Conservation (phyloP, 495 filamentous ascomycete genomes). For the Aspergillus haitiensis region DNA sequence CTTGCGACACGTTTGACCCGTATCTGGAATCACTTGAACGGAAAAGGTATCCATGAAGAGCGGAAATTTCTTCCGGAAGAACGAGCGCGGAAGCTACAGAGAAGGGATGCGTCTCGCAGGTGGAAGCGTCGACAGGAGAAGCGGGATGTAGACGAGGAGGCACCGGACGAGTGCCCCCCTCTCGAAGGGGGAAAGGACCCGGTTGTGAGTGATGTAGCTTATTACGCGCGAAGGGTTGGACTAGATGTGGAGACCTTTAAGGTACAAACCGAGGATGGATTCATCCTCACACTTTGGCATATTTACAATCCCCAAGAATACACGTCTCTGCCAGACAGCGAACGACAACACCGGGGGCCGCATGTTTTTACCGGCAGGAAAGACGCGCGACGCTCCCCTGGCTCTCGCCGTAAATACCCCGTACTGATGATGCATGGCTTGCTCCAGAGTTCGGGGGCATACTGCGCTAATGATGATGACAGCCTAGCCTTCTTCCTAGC, state of each 20-base stretch:
- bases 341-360: conserved; percentile 36
- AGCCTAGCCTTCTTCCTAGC: conserved; percentile 88
- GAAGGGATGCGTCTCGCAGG: conserved; percentile 55
- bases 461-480: conserved; percentile 86
- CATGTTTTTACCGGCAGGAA: conserved; percentile 33
- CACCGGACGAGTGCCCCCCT: conserved; percentile 59
- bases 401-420: conserved; percentile 69
- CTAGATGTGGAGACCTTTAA: conserved; percentile 81
- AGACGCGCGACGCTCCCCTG: conserved; percentile 11
- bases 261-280: conserved; percentile 94
- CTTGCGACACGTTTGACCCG: conserved; percentile 51
- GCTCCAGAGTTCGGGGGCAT: conserved; percentile 83
- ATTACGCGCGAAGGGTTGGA: conserved; percentile 87
- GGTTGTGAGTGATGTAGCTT: conserved; percentile 73
- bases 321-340: conserved; percentile 43
- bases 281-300: conserved; percentile 85
- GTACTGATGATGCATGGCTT: conserved; percentile 87
- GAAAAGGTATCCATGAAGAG: conserved; percentile 54
- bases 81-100: conserved; percentile 49
- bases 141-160: conserved; percentile 39
- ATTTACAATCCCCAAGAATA: conserved; percentile 83
- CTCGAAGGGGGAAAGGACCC: conserved; percentile 79
- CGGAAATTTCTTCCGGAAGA: conserved; percentile 75
- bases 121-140: conserved; percentile 58
- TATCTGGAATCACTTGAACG: conserved; percentile 49